phyloP scores from a whole-genome alignment of 179 eudicot genomes.

The Drosera spatulata region DNA sequence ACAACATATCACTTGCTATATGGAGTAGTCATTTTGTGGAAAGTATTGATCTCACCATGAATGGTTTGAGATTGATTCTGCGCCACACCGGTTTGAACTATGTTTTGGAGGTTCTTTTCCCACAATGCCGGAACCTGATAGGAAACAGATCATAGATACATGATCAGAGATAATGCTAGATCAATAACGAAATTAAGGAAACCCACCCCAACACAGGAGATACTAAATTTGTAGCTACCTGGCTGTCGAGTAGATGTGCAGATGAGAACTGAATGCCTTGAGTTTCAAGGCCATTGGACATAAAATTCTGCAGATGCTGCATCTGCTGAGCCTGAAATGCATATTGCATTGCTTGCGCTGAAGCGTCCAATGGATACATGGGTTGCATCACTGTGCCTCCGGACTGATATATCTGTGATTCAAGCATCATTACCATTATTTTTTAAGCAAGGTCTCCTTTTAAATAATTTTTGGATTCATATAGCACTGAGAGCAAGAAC shows the following conservation, averaged over 20 bases:
- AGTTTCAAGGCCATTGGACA: conserved; percentile 12
- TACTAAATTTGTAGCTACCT: no score
- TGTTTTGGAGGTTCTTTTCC: conserved; percentile 68
- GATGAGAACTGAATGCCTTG: no score
- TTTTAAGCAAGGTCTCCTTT: background rate
- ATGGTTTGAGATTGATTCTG: conserved; percentile 23
- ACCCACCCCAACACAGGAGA: background rate
- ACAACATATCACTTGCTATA: no score
- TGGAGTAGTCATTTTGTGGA: no score
- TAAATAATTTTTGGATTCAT: background rate
- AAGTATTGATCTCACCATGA: conserved; percentile 13
- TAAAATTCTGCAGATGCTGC: conserved; percentile 10
- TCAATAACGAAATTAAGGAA: background rate
- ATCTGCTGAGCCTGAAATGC: conserved; percentile 10
- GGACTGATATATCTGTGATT: conserved; percentile 33
- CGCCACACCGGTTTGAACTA: conserved; percentile 33
- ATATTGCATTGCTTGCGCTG: conserved; percentile 32
- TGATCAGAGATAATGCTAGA: background rate
- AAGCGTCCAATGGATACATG: conserved; percentile 27
- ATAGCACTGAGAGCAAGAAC: background rate
- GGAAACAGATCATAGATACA: background rate
- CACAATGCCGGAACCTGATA: conserved; percentile 37
- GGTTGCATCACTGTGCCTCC: conserved; percentile 24
- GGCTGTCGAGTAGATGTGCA: no score
- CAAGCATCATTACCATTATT: background rate